Conservation (phyloP, 352 stramenopile genomes). For the Globisporangium rhizosaccharum region DNA sequence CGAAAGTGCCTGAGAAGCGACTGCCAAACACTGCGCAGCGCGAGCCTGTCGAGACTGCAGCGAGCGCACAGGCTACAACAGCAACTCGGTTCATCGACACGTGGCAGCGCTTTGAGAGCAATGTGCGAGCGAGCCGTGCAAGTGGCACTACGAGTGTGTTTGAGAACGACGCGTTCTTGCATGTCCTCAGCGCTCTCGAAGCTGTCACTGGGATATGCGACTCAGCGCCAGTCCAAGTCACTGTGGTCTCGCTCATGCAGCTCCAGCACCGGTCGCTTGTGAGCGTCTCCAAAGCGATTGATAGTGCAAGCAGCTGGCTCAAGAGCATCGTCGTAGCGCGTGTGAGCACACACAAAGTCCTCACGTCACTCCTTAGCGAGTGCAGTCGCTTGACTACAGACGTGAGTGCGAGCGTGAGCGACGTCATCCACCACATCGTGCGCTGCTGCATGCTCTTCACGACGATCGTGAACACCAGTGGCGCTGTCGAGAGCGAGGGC, state of each 20-base stretch:
- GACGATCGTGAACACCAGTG: constrained; percentile 40
- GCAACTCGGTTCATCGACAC: constrained; percentile 1
- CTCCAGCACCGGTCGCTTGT: constrained; percentile 12
- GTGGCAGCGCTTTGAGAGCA: constrained; percentile 2
- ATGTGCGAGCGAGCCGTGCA: not conserved
- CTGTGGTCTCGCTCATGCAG: constrained; percentile 7
- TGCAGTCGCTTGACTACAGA: not conserved
- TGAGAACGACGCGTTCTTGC: constrained; percentile 3
- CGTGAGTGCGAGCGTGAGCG: constrained; percentile 4
- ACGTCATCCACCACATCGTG: constrained; percentile 50
- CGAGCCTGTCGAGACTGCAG: not conserved
- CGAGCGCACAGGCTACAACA: not conserved
- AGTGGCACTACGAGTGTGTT: not conserved
- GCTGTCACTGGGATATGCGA: not conserved
- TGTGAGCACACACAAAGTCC: constrained; percentile 17
- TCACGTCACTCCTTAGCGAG: constrained; percentile 10
- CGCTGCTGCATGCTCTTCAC: constrained; percentile 63
- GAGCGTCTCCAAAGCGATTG: constrained; percentile 8
- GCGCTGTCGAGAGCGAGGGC: constrained; percentile 10
- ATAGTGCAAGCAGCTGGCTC: constrained; percentile 1
- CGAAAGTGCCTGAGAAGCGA: constrained; percentile 4
- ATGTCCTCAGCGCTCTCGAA: not conserved
- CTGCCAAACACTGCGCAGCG: not conserved
- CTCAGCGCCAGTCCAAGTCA: not conserved
- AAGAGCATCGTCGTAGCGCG: constrained; percentile 6